Evolutionary conservation across 768 basidiomycete genomes (phyloP).

Genomic region (Dioszegia aurantiaca): DNA sequence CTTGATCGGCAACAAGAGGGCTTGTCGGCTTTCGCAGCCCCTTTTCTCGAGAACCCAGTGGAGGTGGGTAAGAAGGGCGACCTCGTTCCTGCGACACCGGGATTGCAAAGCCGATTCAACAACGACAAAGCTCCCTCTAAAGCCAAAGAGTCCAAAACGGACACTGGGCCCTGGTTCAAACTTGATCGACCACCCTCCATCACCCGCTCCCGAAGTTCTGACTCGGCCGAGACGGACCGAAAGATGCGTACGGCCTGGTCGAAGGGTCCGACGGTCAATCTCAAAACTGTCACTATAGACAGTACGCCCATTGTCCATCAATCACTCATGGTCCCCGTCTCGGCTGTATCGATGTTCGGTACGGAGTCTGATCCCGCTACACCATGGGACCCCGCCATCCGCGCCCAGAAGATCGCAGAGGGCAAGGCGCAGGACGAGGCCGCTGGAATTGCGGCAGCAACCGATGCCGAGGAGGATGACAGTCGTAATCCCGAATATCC

Average conservation of each 20-base stretch:
- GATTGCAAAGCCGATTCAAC: constrained; percentile 14
- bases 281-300: constrained; percentile 8
- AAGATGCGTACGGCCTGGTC: constrained; percentile 32
- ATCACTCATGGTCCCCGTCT: constrained; percentile 24
- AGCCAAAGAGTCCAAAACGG: not conserved
- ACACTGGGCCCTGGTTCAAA: not conserved
- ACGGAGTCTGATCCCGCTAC: constrained; percentile 48
- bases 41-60: constrained; percentile 21
- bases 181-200: not conserved
- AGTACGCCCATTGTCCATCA: constrained; percentile 2
- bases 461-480: not conserved
- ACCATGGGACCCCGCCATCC: constrained; percentile 30
- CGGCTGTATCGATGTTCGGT: constrained; percentile 31
- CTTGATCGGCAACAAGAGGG: constrained; percentile 14
- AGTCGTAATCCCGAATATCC: constrained; percentile 5
- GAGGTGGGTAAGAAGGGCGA: constrained; percentile 24
- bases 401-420: constrained; percentile 4
- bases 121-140: too few relatives aligned
- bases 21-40: constrained; percentile 33
- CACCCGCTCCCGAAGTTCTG: not conserved
- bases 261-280: constrained; percentile 30
- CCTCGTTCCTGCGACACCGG: constrained; percentile 15
- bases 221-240: not conserved
- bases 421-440: not conserved
- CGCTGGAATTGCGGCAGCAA: not conserved